Base-by-base conservation (phyloP, 495 filamentous ascomycete genomes). In the Daldinia loculata region DNA sequence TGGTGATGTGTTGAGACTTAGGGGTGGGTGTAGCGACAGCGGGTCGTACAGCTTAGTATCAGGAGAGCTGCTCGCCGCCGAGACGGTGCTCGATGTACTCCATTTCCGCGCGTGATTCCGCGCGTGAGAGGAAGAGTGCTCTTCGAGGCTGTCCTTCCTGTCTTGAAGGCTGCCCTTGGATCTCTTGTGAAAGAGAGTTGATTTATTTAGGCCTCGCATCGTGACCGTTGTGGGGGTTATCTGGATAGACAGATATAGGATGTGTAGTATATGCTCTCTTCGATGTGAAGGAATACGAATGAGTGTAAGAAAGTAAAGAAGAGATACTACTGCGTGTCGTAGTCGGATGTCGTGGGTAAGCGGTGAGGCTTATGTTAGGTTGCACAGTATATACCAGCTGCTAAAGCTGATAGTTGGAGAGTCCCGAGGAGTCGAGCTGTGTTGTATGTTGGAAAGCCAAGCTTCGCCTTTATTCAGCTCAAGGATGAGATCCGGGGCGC, bases 11-110 rank as follows among this genome's bases (percentile, higher is more conserved):
- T 77, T 77, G 22, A 77, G 56, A 56, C 62, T 65, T n/a, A 77
- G 56, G 12, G 75, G 75, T 6, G 75, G 75, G n/a, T 77, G 75
- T 59, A 77, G 36, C 0, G 75, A 77, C 14, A 77, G 66, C 26
- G 75, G 75, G 53, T 76, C 71, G 55, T 61, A 74, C 12, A 65
- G 14, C 14, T 36, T 58, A 45, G 55, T 14, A 24, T 72, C 70
- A 26, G 62, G 65, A 3, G 56, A 60, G 17, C 51, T 53, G 27
- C 39, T 55, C 29, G 66, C 34, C 19, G 66, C 64, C 26, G 71
- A 77, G 52, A 60, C 62, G 11, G 62, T 77, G 53, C 75, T 77
- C 27, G 73, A 72, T 3, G 71, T 70, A 24, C 75, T 77, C 70
- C 65, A 72, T 68, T 72, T 74, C 15, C 74, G 70, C 3, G 69